Conservation (phyloP, 1,284 basidiomycete species). For the Leccinum ambiguum region DNA sequence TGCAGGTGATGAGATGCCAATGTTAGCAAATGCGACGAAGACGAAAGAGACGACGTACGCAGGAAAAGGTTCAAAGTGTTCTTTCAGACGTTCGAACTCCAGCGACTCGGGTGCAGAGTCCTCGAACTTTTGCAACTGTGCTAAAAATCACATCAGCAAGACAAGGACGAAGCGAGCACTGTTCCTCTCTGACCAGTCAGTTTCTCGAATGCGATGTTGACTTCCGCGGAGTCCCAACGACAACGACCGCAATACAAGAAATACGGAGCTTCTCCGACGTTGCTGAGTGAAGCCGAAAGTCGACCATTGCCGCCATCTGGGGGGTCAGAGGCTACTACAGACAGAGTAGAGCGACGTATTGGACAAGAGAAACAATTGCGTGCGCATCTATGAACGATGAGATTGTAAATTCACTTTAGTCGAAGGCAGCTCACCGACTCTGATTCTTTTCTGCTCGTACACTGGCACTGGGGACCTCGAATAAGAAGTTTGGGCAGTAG, state of each 20-base stretch:
- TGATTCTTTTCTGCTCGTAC: slow-evolving; percentile 94
- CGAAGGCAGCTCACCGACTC: slow-evolving; percentile 60
- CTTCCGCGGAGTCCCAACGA: slow-evolving; percentile 91
- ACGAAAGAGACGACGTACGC: slow-evolving; percentile 71
- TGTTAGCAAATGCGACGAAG: slow-evolving; percentile 52
- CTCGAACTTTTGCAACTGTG: slow-evolving; percentile 86
- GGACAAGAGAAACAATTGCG: slow-evolving; percentile 98
- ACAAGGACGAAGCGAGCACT: not conserved
- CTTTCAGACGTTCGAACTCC: slow-evolving; percentile 91
- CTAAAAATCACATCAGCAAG: slow-evolving; percentile 40
- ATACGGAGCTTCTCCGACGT: slow-evolving; percentile 83
- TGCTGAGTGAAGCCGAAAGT: slow-evolving; percentile 46
- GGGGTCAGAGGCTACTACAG: slow-evolving; percentile 86
- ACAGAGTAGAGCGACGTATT: slow-evolving; percentile 84
- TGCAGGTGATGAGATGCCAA: slow-evolving; percentile 63
- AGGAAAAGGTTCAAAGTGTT: slow-evolving; percentile 89
- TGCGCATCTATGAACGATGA: slow-evolving; percentile 70
- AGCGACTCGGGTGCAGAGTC: slow-evolving; percentile 81
- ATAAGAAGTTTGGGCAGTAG: slow-evolving; percentile 98
- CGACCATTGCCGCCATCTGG: slow-evolving; percentile 59
- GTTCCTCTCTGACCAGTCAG: slow-evolving; percentile 65
- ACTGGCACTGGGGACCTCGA: slow-evolving; percentile 96
- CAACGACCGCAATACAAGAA: slow-evolving; percentile 91
- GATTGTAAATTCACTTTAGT: slow-evolving; percentile 3
- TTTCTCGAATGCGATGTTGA: slow-evolving; percentile 94